phyloP scores from a whole-genome alignment of 164 flowering plant species.

The Macadamia integrifolia region DNA sequence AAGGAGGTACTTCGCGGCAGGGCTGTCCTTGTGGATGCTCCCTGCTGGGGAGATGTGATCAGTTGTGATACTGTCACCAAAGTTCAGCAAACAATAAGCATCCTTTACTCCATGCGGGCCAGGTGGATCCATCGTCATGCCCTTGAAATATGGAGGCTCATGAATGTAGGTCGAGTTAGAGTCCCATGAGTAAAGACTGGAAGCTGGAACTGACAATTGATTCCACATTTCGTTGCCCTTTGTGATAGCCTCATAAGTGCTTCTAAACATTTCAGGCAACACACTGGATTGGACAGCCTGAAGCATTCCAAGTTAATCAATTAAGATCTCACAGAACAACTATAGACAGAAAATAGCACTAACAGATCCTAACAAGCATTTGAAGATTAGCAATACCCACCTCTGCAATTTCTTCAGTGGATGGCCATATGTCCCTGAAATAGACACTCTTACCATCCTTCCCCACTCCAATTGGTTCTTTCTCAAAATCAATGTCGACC shows the following conservation, averaged over 20 bases:
- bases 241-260: conserved; percentile 68
- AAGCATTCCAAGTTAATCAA: conserved; percentile 11
- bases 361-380: background rate
- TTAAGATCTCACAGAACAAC: background rate
- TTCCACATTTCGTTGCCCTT: conserved; percentile 84
- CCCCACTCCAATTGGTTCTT: conserved; percentile 64
- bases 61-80: conserved; percentile 84
- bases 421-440: conserved; percentile 63
- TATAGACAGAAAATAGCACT: background rate
- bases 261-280: conserved; percentile 67
- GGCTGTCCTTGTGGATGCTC: conserved; percentile 77
- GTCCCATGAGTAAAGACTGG: conserved; percentile 63
- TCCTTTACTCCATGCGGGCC: conserved; percentile 75
- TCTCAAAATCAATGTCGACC: conserved; percentile 75
- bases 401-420: conserved; percentile 62
- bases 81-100: conserved; percentile 75
- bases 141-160: conserved; percentile 80
- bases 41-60: conserved; percentile 91
- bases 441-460: conserved; percentile 62
- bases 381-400: conserved; percentile 9
- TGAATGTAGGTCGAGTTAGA: conserved; percentile 78
- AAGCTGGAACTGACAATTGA: conserved; percentile 47
- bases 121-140: conserved; percentile 80
- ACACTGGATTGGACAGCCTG: conserved; percentile 79
- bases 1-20: conserved; percentile 67